Evolutionary conservation across 2,329 filamentous ascomycete genomes (phyloP).

Genomic region (Penicillium italicum): DNA sequence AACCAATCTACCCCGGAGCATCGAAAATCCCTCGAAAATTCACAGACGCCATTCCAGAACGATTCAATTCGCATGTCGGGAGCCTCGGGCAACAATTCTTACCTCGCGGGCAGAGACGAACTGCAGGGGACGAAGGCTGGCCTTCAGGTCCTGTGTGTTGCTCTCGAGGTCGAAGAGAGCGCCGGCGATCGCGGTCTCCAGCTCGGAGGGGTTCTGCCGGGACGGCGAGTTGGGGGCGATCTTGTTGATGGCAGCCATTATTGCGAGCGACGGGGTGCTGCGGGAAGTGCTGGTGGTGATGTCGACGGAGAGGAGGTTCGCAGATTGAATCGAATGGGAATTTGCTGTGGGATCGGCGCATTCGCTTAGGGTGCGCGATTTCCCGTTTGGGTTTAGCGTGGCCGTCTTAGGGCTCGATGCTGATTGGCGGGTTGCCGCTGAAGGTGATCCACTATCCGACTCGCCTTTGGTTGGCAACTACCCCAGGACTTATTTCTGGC

Average conservation of each 20-base stretch:
- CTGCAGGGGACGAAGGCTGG: conserved; percentile 93
- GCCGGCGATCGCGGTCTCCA: conserved; percentile 93
- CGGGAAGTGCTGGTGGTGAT: conserved; percentile 36
- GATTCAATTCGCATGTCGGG: conserved; percentile 12
- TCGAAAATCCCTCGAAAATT: conserved; percentile 14
- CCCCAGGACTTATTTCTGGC: neutral
- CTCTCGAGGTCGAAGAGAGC: conserved; percentile 99
- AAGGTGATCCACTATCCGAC: conserved; percentile 2
- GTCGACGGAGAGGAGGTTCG: conserved; percentile 33
- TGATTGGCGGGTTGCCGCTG: neutral
- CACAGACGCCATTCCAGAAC: conserved; percentile 17
- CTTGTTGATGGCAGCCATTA: conserved; percentile 87
- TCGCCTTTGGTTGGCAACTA: neutral
- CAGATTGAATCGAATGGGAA: conserved; percentile 31
- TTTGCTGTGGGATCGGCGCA: conserved; percentile 32
- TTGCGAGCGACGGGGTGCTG: conserved; percentile 47
- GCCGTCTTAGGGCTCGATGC: conserved; percentile 7
- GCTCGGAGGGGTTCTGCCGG: conserved; percentile 91
- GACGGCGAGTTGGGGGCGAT: conserved; percentile 97
- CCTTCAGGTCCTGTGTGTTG: conserved; percentile 98
- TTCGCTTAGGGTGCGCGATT: conserved; percentile 35
- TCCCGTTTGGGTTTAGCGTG: conserved; percentile 22
- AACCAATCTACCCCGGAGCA: conserved; percentile 14
- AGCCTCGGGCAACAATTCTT: conserved; percentile 48
- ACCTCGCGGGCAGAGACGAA: conserved; percentile 99